A percentile compares a stretch with the other conserved stretches of the same genome.
Conservation (phyloP, 1,139 yeast genomes). For the Debaryomyces nepalensis region DNA sequence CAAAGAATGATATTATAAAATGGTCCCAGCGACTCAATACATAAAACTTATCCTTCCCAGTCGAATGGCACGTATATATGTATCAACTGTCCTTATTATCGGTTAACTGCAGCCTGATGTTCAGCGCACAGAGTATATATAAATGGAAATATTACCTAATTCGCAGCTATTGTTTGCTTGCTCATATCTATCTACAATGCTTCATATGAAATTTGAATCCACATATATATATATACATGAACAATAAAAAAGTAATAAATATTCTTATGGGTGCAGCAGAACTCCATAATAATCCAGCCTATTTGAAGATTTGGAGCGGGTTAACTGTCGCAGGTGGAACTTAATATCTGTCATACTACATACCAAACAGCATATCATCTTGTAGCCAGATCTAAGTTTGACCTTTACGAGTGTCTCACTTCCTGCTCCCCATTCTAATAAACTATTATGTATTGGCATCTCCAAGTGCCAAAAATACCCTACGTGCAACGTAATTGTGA, state of each 20-base stretch:
- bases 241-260: slow-evolving; percentile 9
- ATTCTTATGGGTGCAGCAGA: slow-evolving; percentile 3
- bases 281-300: not conserved
- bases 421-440: not conserved
- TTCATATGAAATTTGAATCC: slow-evolving; percentile 1
- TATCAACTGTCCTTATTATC: too few species aligned
- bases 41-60: not conserved
- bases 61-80: not conserved
- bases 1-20: not conserved
- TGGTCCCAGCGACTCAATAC: not conserved
- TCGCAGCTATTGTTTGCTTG: slow-evolving; percentile 8
- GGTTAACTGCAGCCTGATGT: too few species aligned
- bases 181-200: not conserved
- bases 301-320: slow-evolving; percentile 5
- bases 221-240: slow-evolving; percentile 1
- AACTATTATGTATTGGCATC: not conserved
- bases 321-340: slow-evolving; percentile 1
- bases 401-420: slow-evolving; percentile 2
- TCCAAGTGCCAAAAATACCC: not conserved
- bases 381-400: not conserved
- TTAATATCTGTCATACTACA: not conserved
- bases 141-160: slow-evolving; percentile 6
- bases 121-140: too few species aligned
- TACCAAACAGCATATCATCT: too few species aligned
- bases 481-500: slow-evolving; percentile 4